A percentile compares a stretch with the other conserved stretches of the same genome.
Evolutionary conservation across 805 yeast species (phyloP).

Genomic region (Nakazawaea siamensis): DNA sequence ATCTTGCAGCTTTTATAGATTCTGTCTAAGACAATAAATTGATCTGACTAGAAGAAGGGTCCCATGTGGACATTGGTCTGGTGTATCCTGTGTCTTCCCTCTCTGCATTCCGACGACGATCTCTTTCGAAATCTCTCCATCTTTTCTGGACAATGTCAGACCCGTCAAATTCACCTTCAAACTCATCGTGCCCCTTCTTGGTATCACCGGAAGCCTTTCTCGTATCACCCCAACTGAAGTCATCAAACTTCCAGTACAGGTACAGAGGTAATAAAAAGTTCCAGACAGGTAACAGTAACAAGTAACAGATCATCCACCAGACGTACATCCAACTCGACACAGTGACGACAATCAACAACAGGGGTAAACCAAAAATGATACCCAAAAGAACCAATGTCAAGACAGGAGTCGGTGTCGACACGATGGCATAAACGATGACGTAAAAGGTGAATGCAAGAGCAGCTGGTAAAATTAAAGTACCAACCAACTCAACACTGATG

Average conservation of each 20-base stretch:
- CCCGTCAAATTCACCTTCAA: conserved; percentile 84
- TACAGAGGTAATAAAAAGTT: conserved; percentile 80
- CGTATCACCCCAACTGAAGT: conserved; percentile 95
- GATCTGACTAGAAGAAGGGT: conserved; percentile 1
- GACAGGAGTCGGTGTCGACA: conserved; percentile 67
- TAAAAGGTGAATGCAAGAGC: conserved; percentile 80
- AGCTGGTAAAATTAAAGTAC: conserved; percentile 83
- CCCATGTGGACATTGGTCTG: background rate
- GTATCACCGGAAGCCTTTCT: conserved; percentile 69
- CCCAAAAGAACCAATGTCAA: conserved; percentile 71
- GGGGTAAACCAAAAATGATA: conserved; percentile 80
- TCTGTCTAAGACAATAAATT: background rate
- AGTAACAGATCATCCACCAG: conserved; percentile 71
- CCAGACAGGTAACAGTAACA: conserved; percentile 87
- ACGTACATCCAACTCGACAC: conserved; percentile 68
- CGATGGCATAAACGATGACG: conserved; percentile 63
- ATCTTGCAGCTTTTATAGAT: background rate
- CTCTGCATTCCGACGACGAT: conserved; percentile 23
- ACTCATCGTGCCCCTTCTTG: conserved; percentile 53
- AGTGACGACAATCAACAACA: conserved; percentile 69
- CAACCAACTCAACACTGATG: conserved; percentile 73
- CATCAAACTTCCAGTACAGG: conserved; percentile 93
- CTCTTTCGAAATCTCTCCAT: conserved; percentile 91
- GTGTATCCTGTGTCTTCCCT: background rate
- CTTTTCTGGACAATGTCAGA: conserved; percentile 82